These are phyloP conservation scores for Cercospora sesami DNA, from an alignment of 2,329 filamentous ascomycete species.

Conservation along the genomic window DNA sequence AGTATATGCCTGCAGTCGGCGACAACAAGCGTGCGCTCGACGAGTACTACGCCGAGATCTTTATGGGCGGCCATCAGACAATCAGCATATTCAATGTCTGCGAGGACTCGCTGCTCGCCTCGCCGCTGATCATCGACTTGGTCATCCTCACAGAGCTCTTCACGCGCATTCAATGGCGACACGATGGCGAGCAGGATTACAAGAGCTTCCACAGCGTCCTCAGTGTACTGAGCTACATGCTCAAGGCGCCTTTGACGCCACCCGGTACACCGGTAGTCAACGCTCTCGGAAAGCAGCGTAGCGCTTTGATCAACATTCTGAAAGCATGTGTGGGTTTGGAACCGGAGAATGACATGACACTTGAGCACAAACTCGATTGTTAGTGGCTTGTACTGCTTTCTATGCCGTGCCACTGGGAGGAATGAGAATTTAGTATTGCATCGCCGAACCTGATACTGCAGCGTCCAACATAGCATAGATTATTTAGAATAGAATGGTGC, in stretches of 20 bases:
- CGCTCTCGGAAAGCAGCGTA: slow-evolving; percentile 91
- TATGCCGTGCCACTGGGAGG: neutral
- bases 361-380: slow-evolving; percentile 83
- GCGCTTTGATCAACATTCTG: slow-evolving; percentile 95
- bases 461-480: neutral
- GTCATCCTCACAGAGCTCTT: slow-evolving; percentile 94
- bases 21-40: slow-evolving; percentile 99
- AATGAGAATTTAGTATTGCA: neutral
- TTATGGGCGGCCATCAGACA: slow-evolving; percentile 96
- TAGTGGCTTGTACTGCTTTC: neutral
- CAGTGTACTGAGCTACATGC: slow-evolving; percentile 98
- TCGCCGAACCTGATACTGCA: neutral
- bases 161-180: slow-evolving; percentile 92
- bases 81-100: slow-evolving; percentile 99
- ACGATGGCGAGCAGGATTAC: slow-evolving; percentile 65
- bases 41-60: slow-evolving; percentile 99
- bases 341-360: slow-evolving; percentile 97
- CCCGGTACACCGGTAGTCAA: slow-evolving; percentile 95
- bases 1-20: slow-evolving; percentile 98
- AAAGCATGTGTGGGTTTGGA: slow-evolving; percentile 94
- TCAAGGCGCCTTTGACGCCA: slow-evolving; percentile 90
- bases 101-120: slow-evolving; percentile 94
- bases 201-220: slow-evolving; percentile 96
- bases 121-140: slow-evolving; percentile 94
- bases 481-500: neutral